Percentiles rank a stretch among this genome's conserved stretches.
Conservation (phyloP, 495 filamentous ascomycete species). For the Tuber indicum region DNA sequence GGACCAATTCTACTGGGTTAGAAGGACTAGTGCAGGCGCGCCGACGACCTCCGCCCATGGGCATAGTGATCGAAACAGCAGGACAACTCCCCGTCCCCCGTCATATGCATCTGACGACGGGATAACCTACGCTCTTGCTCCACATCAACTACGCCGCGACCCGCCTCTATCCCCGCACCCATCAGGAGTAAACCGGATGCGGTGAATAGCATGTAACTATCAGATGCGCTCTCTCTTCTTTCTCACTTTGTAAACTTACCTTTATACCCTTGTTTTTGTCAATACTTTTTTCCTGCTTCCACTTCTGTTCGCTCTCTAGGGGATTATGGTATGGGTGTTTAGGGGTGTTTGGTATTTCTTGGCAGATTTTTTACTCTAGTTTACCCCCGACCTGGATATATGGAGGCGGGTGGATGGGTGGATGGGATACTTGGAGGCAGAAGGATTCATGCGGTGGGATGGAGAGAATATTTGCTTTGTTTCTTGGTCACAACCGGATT, state of each 20-base stretch:
- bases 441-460: neutral
- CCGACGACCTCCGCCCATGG: slow-evolving; percentile 35
- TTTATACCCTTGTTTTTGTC: neutral
- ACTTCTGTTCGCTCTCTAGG: neutral
- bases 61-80: slow-evolving; percentile 27
- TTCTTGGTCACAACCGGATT: neutral
- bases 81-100: slow-evolving; percentile 51
- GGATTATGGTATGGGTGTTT: neutral
- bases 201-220: neutral
- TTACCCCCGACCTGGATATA: neutral
- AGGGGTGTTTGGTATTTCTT: neutral
- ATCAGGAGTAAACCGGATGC: slow-evolving; percentile 42
- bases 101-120: slow-evolving; percentile 68
- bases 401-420: neutral
- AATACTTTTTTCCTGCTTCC: neutral
- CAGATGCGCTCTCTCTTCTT: neutral
- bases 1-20: slow-evolving; percentile 71
- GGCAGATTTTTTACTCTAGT: neutral
- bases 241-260: neutral
- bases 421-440: neutral
- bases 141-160: slow-evolving; percentile 47
- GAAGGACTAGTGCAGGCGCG: slow-evolving; percentile 45
- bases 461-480: neutral
- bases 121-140: slow-evolving; percentile 60
- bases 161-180: slow-evolving; percentile 49